Evolutionary conservation across 805 yeast genomes (phyloP).

Genomic region (Pichia kluyveri): DNA sequence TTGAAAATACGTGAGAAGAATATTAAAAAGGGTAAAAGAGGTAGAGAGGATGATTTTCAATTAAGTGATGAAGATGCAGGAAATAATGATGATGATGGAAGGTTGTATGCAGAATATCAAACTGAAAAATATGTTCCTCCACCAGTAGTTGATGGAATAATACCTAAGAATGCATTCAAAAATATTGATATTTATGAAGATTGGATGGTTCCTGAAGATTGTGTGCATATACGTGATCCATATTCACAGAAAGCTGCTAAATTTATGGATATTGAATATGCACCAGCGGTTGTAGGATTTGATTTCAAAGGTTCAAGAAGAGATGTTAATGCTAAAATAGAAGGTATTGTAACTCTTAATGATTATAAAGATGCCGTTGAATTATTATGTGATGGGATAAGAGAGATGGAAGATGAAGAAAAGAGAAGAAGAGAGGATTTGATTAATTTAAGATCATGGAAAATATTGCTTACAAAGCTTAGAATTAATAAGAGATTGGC

Average conservation of each 20-base stretch:
- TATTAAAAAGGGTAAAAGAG: slow-evolving; percentile 12
- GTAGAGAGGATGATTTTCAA: slow-evolving; percentile 19
- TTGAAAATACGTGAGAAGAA: slow-evolving; percentile 34
- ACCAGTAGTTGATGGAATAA: slow-evolving; percentile 52
- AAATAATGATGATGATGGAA: slow-evolving; percentile 40
- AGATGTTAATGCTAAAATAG: slow-evolving; percentile 51
- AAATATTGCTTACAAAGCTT: slow-evolving; percentile 39
- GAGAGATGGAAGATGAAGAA: slow-evolving; percentile 40
- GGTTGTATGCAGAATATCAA: slow-evolving; percentile 71
- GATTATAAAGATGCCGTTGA: slow-evolving; percentile 54
- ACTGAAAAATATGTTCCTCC: slow-evolving; percentile 67
- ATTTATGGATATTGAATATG: slow-evolving; percentile 63
- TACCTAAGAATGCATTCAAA: slow-evolving; percentile 71
- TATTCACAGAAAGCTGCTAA: slow-evolving; percentile 64
- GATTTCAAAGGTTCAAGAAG: slow-evolving; percentile 45
- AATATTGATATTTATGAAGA: slow-evolving; percentile 74
- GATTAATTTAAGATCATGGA: slow-evolving; percentile 47
- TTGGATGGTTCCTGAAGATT: slow-evolving; percentile 80
- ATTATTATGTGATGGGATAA: slow-evolving; percentile 38
- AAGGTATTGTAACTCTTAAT: slow-evolving; percentile 67
- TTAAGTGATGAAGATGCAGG: slow-evolving; percentile 10
- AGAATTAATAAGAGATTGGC: slow-evolving; percentile 39
- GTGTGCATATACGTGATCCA: slow-evolving; percentile 46
- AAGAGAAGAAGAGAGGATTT: slow-evolving; percentile 35
- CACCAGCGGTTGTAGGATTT: slow-evolving; percentile 81